These are phyloP conservation scores for Polytrichum commune DNA, from an alignment of 225 moss, liverwort and hornwort species.

Conservation along the genomic window DNA sequence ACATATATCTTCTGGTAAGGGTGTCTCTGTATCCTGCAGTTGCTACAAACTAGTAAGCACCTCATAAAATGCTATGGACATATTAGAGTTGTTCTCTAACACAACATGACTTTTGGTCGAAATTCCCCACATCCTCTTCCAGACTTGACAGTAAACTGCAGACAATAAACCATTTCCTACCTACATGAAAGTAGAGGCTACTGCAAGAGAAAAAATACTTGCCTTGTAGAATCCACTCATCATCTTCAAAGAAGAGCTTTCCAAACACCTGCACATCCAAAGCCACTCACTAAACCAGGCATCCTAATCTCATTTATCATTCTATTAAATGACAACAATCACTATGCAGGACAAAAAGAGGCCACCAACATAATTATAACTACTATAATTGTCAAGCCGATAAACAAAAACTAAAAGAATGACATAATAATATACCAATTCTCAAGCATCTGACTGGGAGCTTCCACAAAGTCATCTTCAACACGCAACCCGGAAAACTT, in stretches of 20 bases:
- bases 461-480: constrained; percentile 98
- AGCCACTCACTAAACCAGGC: neutral
- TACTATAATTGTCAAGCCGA: neutral
- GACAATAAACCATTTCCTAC: no score
- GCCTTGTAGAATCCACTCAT: constrained; percentile 99
- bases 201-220: neutral
- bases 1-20: constrained; percentile 73
- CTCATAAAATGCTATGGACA: neutral
- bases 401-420: constrained; percentile 2
- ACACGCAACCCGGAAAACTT: constrained; percentile 88
- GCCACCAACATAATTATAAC: neutral
- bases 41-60: constrained; percentile 10
- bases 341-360: neutral
- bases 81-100: no score
- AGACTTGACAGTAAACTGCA: no score
- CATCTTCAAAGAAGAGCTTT: constrained; percentile 68
- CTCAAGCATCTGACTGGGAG: constrained; percentile 97
- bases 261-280: constrained; percentile 69
- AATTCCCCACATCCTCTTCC: no score
- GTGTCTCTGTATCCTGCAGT: constrained; percentile 63
- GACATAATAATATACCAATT: constrained; percentile 58
- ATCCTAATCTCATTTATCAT: no score
- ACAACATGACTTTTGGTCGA: no score
- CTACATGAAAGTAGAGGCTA: constrained; percentile 1
- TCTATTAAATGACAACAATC: no score